Evolutionary conservation across 495 filamentous ascomycete genomes (phyloP), one percentile per base, ranked within the genome.

Genomic region (Penicillium angulare): DNA sequence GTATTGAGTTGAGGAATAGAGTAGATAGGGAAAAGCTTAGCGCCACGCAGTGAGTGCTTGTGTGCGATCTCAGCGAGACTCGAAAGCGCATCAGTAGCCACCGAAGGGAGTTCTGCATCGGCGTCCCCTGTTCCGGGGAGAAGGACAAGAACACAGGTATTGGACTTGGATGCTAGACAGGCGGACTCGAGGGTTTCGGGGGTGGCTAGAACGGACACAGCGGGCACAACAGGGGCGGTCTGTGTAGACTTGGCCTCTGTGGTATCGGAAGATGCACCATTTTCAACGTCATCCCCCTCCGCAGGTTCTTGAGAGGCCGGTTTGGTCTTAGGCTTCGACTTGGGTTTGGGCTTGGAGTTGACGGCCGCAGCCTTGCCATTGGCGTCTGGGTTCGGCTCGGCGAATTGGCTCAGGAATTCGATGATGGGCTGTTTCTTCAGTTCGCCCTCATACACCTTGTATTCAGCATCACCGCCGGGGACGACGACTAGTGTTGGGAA

Each of bases 81-180:
- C n/a, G 70, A 61, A 8, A 96, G 71, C 0, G 82, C 89, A 49
- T 70, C 61, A 18, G 65, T 79, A 60, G 65, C 79, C 54, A 64
- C 61, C 0, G 65, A 63, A 5, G 73, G 53, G 26, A 70, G 56
- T 10, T 69, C 79, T 3, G 74, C 68, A 24, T 84, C 83, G 0
- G 72, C 44, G 20, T 76, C 73, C 22, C 73, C 68, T 22, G 72
- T 49, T 3, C 75, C 66, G 2, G 89, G 83, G 7, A 91, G 77
- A 26, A 97, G 78, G 3, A 85, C 89, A 7, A 99, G 79, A 12
- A 99, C 80, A 64, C 95, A 97, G 12, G 89, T 96, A 45, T 81
- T 79, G 2, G 91, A 86, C 63, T 89, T 91, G 13, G 79, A 68
- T 10, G 77, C 82, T 26, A 97, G 73, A 64, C 93, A 99, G 47